A percentile compares a stretch with the other conserved stretches of the same genome.
phyloP scores from a whole-genome alignment of 371 early-diverging fungal genomes.

The Mortierella sp. region DNA sequence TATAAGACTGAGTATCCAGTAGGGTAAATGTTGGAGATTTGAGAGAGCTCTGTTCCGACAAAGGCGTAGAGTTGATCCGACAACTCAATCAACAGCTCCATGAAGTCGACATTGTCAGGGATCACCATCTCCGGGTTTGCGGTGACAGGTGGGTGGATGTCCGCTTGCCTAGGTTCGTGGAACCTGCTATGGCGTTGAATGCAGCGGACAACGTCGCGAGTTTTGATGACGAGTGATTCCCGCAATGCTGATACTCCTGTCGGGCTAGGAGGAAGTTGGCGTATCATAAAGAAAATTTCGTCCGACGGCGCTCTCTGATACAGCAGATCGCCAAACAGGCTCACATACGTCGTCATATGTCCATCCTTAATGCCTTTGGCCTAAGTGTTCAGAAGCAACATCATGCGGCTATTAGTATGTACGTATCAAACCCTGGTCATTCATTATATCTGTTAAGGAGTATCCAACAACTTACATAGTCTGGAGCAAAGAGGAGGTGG shows the following conservation, averaged over 20 bases:
- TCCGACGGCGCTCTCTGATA: slow-evolving; percentile 85
- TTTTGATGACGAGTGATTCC: slow-evolving; percentile 77
- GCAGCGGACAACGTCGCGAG: slow-evolving; percentile 76
- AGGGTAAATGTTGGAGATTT: slow-evolving; percentile 43
- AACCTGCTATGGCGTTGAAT: slow-evolving; percentile 75
- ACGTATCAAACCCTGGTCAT: slow-evolving; percentile 29
- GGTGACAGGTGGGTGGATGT: slow-evolving; percentile 29
- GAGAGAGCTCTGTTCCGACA: slow-evolving; percentile 72
- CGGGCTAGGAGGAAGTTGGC: slow-evolving; percentile 64
- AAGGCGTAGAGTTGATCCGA: slow-evolving; percentile 87
- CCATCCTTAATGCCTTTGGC: slow-evolving; percentile 74
- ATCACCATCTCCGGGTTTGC: slow-evolving; percentile 70
- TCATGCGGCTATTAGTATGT: neutral
- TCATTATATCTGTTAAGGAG: slow-evolving; percentile 32
- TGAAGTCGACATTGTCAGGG: slow-evolving; percentile 77
- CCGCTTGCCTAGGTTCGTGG: slow-evolving; percentile 53
- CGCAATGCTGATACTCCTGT: slow-evolving; percentile 71
- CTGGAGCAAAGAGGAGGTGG: slow-evolving; percentile 65
- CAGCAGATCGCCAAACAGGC: slow-evolving; percentile 77
- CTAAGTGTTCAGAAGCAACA: slow-evolving; percentile 61
- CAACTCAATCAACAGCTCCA: slow-evolving; percentile 83
- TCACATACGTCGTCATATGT: slow-evolving; percentile 68
- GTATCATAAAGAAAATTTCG: slow-evolving; percentile 71
- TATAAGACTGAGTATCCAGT: slow-evolving; percentile 62
- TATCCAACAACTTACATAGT: slow-evolving; percentile 28